phyloP scores from a whole-genome alignment of 139 green algal species.

The Chlamydomonas eustigma region DNA sequence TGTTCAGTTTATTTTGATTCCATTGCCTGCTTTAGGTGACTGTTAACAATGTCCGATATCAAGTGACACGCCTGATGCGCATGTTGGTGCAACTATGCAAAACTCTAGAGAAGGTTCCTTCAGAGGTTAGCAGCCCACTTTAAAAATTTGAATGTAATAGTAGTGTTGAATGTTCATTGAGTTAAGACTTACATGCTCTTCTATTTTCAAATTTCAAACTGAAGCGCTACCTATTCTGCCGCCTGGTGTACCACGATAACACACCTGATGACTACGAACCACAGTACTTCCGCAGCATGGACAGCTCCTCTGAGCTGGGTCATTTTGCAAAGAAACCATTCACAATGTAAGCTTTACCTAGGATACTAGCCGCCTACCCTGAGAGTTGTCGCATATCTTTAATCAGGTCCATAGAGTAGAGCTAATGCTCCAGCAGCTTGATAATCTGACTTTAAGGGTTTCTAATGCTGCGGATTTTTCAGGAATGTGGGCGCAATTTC shows the following conservation, averaged over 20 bases:
- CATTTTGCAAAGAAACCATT: slow-evolving; percentile 62
- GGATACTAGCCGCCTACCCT: no score
- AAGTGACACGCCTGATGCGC: slow-evolving; percentile 68
- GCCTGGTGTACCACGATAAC: slow-evolving; percentile 71
- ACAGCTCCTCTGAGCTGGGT: background rate
- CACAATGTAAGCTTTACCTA: slow-evolving; percentile 42
- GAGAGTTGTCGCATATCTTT: no score
- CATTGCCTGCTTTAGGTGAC: background rate
- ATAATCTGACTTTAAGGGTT: background rate
- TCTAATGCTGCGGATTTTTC: background rate
- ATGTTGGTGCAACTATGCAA: slow-evolving; percentile 70
- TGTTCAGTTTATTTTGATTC: no score
- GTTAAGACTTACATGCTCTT: no score
- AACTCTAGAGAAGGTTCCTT: slow-evolving; percentile 67
- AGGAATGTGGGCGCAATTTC: slow-evolving; percentile 54
- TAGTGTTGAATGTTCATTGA: background rate
- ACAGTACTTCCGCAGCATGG: slow-evolving; percentile 51
- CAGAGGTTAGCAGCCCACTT: slow-evolving; percentile 45
- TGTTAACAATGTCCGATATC: slow-evolving; percentile 32
- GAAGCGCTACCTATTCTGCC: slow-evolving; percentile 78
- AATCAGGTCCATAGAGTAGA: background rate
- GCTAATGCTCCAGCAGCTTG: background rate
- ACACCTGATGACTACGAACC: slow-evolving; percentile 77
- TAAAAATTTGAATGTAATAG: no score
- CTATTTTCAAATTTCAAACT: no score